Evolutionary conservation across 768 basidiomycete genomes (phyloP).

Genomic region (Galerina sulciceps): DNA sequence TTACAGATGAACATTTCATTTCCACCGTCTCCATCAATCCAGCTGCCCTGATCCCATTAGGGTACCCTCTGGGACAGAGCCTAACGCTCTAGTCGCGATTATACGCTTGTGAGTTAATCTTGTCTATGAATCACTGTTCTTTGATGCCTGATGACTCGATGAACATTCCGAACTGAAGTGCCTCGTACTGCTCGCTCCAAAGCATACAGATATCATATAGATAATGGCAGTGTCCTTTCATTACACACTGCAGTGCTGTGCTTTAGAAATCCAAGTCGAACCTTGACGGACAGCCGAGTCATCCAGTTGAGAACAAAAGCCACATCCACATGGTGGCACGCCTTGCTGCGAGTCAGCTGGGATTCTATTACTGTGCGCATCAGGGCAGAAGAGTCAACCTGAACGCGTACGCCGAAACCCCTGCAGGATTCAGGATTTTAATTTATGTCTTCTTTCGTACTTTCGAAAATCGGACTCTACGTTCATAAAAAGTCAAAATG

Average conservation of each 20-base stretch:
- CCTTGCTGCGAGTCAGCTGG: slow-evolving; percentile 12
- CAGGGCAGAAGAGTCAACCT: slow-evolving; percentile 9
- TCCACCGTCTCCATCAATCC: slow-evolving; percentile 23
- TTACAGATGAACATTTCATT: slow-evolving; percentile 23
- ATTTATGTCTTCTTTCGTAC: not conserved
- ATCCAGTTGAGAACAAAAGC: not conserved
- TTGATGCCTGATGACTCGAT: slow-evolving; percentile 7
- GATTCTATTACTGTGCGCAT: slow-evolving; percentile 11
- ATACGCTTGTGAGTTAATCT: slow-evolving; percentile 17
- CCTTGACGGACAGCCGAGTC: not conserved
- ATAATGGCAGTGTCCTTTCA: slow-evolving; percentile 1
- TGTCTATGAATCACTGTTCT: slow-evolving; percentile 5
- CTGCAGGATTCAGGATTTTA: slow-evolving; percentile 6
- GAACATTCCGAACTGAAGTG: slow-evolving; percentile 3
- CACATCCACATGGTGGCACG: slow-evolving; percentile 7
- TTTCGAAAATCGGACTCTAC: not conserved
- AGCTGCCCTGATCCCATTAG: slow-evolving; percentile 8
- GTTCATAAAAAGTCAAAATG: slow-evolving; percentile 18
- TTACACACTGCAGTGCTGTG: not conserved
- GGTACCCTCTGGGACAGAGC: slow-evolving; percentile 8
- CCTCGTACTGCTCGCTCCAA: slow-evolving; percentile 1
- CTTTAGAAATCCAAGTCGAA: not conserved
- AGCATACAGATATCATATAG: slow-evolving; percentile 3
- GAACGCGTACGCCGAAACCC: not conserved
- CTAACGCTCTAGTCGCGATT: slow-evolving; percentile 12